Evolutionary conservation across 2,329 filamentous ascomycete genomes (phyloP).

Genomic region (Alternaria hordeiaustralica): DNA sequence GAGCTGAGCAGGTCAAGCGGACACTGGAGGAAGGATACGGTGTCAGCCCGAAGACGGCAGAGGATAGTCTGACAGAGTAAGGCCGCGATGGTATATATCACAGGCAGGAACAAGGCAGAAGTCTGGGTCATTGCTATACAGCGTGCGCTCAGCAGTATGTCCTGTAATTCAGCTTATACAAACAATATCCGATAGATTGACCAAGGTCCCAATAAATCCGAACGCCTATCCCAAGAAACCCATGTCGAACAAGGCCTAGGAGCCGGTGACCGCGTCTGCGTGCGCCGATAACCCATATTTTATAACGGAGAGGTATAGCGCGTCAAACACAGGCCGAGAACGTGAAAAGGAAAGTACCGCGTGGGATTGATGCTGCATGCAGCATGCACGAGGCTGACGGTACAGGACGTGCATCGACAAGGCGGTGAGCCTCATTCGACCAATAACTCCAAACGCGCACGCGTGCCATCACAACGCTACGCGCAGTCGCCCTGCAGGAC

Average conservation of each 20-base stretch:
- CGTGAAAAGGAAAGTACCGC: neutral
- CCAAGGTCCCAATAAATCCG: neutral
- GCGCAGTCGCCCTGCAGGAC: conserved; percentile 11
- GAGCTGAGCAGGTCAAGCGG: conserved; percentile 59
- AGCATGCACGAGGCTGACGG: neutral
- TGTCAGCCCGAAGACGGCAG: conserved; percentile 38
- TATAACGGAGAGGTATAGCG: neutral
- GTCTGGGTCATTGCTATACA: neutral
- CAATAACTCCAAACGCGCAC: conserved; percentile 6
- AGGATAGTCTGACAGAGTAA: conserved; percentile 48
- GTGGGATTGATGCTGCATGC: neutral
- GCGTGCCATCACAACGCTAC: neutral
- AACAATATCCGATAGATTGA: neutral
- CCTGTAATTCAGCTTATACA: rapidly evolving
- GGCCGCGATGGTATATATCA: neutral
- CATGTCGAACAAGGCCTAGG: neutral
- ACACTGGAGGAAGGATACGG: conserved; percentile 38
- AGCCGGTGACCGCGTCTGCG: neutral
- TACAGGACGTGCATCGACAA: neutral
- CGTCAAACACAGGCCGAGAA: neutral
- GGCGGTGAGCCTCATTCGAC: conserved; percentile 10
- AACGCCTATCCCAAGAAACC: neutral
- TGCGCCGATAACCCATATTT: conserved; percentile 1
- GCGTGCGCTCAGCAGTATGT: neutral
- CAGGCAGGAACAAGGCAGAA: neutral